These are phyloP conservation scores for Polyrhizophydium stewartii DNA, from an alignment of 371 early-diverging fungal species.

Conservation along the genomic window DNA sequence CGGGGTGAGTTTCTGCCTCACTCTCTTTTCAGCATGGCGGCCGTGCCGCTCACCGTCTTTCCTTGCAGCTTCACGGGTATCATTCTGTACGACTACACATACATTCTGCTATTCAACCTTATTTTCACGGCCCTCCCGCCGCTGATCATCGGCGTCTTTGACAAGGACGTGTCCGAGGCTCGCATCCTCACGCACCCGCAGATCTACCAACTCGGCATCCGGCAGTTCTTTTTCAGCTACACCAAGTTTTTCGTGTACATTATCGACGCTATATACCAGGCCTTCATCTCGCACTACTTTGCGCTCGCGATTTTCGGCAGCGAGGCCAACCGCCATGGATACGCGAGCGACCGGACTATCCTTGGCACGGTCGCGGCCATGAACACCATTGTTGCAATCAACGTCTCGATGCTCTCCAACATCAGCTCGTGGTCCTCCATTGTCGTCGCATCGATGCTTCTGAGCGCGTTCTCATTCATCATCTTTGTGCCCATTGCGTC, in stretches of 20 bases:
- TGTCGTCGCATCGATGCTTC: not conserved
- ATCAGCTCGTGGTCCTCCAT: constrained; percentile 72
- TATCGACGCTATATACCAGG: constrained; percentile 81
- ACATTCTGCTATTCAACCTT: constrained; percentile 33
- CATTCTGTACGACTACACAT: constrained; percentile 76
- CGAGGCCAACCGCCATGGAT: constrained; percentile 45
- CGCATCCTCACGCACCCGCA: constrained; percentile 68
- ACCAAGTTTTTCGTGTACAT: constrained; percentile 73
- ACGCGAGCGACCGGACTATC: constrained; percentile 52
- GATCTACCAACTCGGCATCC: constrained; percentile 67
- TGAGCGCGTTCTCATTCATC: constrained; percentile 5
- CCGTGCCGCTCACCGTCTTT: constrained; percentile 9
- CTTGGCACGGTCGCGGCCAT: constrained; percentile 74
- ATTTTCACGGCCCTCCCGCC: constrained; percentile 33
- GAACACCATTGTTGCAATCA: constrained; percentile 65
- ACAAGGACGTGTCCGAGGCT: constrained; percentile 25
- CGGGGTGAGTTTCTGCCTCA: constrained; percentile 16
- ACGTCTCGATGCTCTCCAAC: constrained; percentile 68
- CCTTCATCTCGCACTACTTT: constrained; percentile 71
- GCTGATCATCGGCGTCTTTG: constrained; percentile 29
- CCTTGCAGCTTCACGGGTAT: constrained; percentile 56
- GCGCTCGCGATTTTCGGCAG: constrained; percentile 57
- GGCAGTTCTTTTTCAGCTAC: constrained; percentile 65
- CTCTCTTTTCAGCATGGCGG: not conserved
- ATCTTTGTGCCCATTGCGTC: constrained; percentile 12